phyloP scores from a whole-genome alignment of 306 rosid genomes.

The Macrotyloma uniflorum region DNA sequence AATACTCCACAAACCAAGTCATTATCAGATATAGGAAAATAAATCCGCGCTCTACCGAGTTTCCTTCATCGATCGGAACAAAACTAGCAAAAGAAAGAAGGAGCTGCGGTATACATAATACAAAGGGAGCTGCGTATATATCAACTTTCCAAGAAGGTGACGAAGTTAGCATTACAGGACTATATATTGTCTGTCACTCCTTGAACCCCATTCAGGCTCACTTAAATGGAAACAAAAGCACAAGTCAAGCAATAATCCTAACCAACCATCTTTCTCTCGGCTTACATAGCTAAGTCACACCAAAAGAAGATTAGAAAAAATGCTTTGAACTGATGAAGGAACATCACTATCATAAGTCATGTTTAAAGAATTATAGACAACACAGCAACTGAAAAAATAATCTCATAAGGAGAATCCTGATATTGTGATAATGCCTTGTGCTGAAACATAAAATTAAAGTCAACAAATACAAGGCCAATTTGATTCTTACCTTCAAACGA shows the following conservation, averaged over 20 bases:
- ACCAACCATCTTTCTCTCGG: background rate
- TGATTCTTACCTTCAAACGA: constrained; percentile 52
- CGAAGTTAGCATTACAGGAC: background rate
- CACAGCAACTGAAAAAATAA: background rate
- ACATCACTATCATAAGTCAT: background rate
- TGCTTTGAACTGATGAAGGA: background rate
- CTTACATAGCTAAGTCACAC: background rate
- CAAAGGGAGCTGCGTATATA: too few species aligned
- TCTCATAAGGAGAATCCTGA: background rate
- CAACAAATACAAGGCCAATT: constrained; percentile 13
- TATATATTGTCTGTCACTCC: background rate
- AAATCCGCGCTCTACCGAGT: too few species aligned
- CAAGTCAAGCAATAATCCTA: background rate
- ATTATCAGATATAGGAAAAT: too few species aligned
- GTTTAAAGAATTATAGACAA: background rate
- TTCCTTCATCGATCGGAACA: too few species aligned
- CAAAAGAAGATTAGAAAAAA: background rate
- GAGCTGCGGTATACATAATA: too few species aligned
- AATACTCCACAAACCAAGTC: too few species aligned
- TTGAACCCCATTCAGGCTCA: constrained; percentile 1
- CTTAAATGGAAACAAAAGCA: background rate
- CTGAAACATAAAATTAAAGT: background rate
- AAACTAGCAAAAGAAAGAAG: too few species aligned
- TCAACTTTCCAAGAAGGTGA: background rate
- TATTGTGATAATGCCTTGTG: background rate